Evolutionary conservation across 2,329 filamentous ascomycete genomes (phyloP), one percentile per base, ranked within the genome.

Genomic region (Aspergillus fructus): DNA sequence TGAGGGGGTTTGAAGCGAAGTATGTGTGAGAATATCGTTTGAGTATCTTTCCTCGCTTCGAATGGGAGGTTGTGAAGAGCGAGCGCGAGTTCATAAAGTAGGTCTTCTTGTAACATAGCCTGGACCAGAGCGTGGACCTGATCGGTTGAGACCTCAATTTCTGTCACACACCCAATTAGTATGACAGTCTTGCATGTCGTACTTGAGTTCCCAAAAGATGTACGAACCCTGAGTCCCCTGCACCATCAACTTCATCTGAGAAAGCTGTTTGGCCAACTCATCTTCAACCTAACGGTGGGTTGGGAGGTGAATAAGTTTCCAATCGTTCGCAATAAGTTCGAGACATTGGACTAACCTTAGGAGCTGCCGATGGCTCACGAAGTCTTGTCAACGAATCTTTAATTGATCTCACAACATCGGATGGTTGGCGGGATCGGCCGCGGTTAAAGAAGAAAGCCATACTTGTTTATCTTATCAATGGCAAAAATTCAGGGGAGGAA

Each of bases 21-120:
- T 65, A 96, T 89, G 74, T 93, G 94, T 41, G 92, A 96, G 78
- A 97, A 94, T 72, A 97, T 94, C 62, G 94, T 90, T 73, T 97
- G 93, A 12, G 91, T 90, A 71, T 97, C 93, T 79, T 97, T 97
- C 69, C 93, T 88, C 39, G 93, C 91, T 79, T 99, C 94, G 79
- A 99, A 99, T 0, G 93, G 92, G 4, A 99, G 84, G 51, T 88
- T 85, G 75, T 91, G 87, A 46, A 99, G 89, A 70, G 89, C 89
- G 59, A 88, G 83, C 19, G 93, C 91, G 57, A 99, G 87, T 51
- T 90, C 82, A 66, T 90, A 90, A 43, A 99, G 86, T 7, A 99
- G 82, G 73, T 96, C 92, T 77, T 97, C 92, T 71, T 93, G 87
- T 66, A 97, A 89, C 61, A 96, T 86, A 63, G 89, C 86, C 55